Evolutionary conservation across 1,284 basidiomycete species (phyloP), one percentile per base, ranked within the genome.

Genomic region (Cutaneotrichosporon sp.): DNA sequence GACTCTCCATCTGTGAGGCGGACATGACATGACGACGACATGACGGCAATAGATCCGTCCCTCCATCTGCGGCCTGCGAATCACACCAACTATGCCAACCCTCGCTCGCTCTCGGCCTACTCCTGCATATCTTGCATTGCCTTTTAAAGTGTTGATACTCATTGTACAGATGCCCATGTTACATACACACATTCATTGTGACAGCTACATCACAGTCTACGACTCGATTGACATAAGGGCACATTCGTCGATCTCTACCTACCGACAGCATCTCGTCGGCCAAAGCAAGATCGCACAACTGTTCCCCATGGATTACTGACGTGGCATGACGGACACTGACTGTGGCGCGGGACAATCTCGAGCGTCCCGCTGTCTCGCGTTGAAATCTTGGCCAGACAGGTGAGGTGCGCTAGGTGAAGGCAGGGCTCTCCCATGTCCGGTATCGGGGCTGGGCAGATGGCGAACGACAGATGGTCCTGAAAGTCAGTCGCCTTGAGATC

Each of bases 231-330:
- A 18, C 42, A 18, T n/a, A n/a, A 16, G 40, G 2, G 40, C 9
- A 42, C 14, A 16, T 18, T 42, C 5, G 26, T 51, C 22, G 49
- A 51, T 22, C 42, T 3, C 42, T 58, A 47, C 38, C 31, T 36
- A 4, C 18, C 11, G 6, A n/a, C 58, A 13, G 56, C 49, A 18
- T 74, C 81, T 40, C 78, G 73, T 7, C 90, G 83, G 3, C 88
- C 83, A 73, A 88, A 90, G 66, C 84, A 87, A 0, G 87, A 88
- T 11, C 87, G 83, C 18, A 92, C 81, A 36, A 91, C 74, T 68
- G 90, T 87, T 10, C 89, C 89, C 90, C 90, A 93, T 2, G 89
- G 81, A 1, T 84, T 80, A 84, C 84, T 40, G 86, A 83, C 0
- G 89, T 90, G 5, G 31, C 63, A 64, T 9, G n/a, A 10, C 0